Conservation (phyloP, 768 basidiomycete species). For the Ramaria sp. region DNA sequence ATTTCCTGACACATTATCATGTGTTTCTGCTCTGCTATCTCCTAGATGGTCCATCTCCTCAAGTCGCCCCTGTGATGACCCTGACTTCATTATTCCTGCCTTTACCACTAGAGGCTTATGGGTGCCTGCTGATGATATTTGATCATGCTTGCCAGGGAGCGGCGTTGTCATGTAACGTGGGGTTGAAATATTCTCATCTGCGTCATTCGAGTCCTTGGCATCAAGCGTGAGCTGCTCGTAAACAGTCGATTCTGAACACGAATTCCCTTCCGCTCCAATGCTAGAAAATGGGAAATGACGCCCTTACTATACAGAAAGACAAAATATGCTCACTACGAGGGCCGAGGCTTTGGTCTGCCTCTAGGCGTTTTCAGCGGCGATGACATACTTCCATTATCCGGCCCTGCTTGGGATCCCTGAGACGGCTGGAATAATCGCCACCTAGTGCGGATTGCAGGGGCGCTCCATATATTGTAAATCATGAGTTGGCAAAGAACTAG, state of each 20-base stretch:
- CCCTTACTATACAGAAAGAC: background rate
- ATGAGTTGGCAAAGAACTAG: background rate
- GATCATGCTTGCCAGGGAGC: too few species aligned
- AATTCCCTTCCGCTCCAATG: background rate
- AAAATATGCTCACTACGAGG: background rate
- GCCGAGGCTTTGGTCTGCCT: slow-evolving; percentile 1
- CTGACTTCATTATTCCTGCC: too few species aligned
- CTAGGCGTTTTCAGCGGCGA: background rate
- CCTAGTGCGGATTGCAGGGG: background rate
- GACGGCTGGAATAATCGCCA: background rate
- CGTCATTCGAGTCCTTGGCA: too few species aligned
- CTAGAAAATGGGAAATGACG: background rate
- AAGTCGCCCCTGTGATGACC: too few species aligned
- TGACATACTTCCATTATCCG: background rate
- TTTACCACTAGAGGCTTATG: too few species aligned
- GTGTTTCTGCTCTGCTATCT: too few species aligned
- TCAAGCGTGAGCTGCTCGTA: too few species aligned
- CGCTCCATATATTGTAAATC: background rate
- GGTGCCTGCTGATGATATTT: too few species aligned
- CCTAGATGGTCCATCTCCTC: too few species aligned
- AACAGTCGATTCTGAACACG: background rate
- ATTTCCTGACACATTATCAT: background rate
- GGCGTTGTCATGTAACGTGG: too few species aligned
- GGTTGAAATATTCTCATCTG: too few species aligned
- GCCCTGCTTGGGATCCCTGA: background rate